Conservation (phyloP, 768 basidiomycete species). For the Tylopilus plumbeoviolaceoides region DNA sequence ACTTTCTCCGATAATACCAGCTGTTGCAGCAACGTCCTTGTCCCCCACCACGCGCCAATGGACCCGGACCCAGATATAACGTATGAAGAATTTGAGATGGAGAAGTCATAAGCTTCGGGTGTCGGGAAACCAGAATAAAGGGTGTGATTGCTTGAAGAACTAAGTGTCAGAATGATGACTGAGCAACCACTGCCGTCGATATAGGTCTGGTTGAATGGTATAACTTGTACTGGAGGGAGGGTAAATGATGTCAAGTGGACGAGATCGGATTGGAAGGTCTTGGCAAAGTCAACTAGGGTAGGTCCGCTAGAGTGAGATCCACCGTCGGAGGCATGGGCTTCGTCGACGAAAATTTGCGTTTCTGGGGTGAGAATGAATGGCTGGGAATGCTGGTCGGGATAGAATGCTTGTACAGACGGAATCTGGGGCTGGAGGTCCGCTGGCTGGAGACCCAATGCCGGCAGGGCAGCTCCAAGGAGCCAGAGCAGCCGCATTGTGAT, state of each 20-base stretch:
- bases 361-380: constrained; percentile 19
- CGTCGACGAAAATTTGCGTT: constrained; percentile 37
- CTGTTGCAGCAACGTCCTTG: constrained; percentile 41
- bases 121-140: constrained; percentile 37
- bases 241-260: constrained; percentile 28
- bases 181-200: constrained; percentile 4
- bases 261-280: constrained; percentile 36
- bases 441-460: not conserved
- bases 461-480: not conserved
- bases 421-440: constrained; percentile 29
- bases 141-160: constrained; percentile 21
- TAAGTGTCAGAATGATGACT: constrained; percentile 32
- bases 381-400: not conserved
- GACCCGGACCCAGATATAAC: constrained; percentile 32
- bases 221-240: constrained; percentile 20
- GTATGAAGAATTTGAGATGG: constrained; percentile 22
- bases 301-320: constrained; percentile 22
- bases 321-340: constrained; percentile 13
- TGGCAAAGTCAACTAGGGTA: constrained; percentile 33
- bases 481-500: not conserved
- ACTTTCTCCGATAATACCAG: constrained; percentile 23
- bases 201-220: constrained; percentile 7
- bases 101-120: constrained; percentile 38
- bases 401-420: constrained; percentile 36
- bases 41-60: constrained; percentile 44